Evolutionary conservation across 2,329 filamentous ascomycete genomes (phyloP).

Genomic region (Periglandula ipomoeae): DNA sequence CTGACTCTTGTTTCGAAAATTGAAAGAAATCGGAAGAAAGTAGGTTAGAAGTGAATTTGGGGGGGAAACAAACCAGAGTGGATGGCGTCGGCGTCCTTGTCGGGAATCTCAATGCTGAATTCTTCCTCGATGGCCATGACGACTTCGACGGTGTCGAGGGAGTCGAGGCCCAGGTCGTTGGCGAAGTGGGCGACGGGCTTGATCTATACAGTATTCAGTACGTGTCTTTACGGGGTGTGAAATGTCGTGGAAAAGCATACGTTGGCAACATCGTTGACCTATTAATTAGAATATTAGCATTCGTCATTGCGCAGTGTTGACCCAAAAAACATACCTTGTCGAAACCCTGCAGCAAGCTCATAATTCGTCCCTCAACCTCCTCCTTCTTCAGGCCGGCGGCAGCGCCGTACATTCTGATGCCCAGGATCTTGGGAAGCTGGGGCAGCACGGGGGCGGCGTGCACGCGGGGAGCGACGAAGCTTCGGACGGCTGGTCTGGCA

Average conservation of each 20-base stretch:
- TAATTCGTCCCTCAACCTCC: conserved; percentile 86
- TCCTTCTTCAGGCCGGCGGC: conserved; percentile 67
- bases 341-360: conserved; percentile 88
- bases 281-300: conserved; percentile 18
- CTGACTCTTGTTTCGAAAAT: too few species aligned
- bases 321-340: conserved; percentile 65
- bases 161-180: conserved; percentile 95
- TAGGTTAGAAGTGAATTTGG: neutral
- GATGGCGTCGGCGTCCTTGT: conserved; percentile 92
- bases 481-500: conserved; percentile 40
- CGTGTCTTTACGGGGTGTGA: neutral
- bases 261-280: conserved; percentile 61
- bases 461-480: conserved; percentile 47
- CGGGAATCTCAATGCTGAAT: conserved; percentile 90
- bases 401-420: conserved; percentile 79
- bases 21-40: too few species aligned
- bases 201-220: conserved; percentile 48
- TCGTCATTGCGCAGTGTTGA: neutral
- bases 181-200: conserved; percentile 79
- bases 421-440: conserved; percentile 44
- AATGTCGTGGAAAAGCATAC: conserved; percentile 37
- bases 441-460: conserved; percentile 39
- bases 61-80: conserved; percentile 66
- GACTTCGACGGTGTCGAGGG: conserved; percentile 96
- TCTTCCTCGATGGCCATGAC: conserved; percentile 99